Evolutionary conservation across 345 rosid species (phyloP), one percentile per base, ranked within the genome.

Genomic region (Tarenaya hassleriana): DNA sequence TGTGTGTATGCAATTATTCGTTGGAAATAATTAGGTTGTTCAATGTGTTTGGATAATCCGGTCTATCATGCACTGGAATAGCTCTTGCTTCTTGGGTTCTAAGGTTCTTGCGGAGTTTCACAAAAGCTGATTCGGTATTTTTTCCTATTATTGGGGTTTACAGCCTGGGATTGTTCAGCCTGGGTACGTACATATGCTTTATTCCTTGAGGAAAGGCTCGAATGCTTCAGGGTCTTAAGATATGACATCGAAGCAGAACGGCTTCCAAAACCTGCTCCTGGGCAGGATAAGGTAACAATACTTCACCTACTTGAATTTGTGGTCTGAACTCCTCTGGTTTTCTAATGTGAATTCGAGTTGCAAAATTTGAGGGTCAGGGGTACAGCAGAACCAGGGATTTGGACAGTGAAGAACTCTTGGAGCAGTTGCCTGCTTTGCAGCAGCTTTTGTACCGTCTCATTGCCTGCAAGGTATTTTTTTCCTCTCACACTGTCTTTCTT

Each of bases 161-260:
- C 71, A 94, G 97, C 99, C 21, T 94, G 99, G 99, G 99, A 94
- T 77, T 94, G 94, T 75, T 94, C 99, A 44, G 95, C 92, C 32
- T 94, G 99, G 99, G 97, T 84, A 24, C 97, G 97, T 49, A 82
- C 99, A 29, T 94, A 88, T 78, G 95, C 95, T 14, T 73, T 81
- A 52, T 88, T 82, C 75, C 75, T 94, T 69, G 97, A 94, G 78
- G 97, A 88, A 56, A 79, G 92, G 34, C 94, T 94, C 34, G 96
- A 88, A 75, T 94, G 97, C 68, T 88, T 94, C 58, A 83, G 80
- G 79, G 74, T 80, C 60, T 63, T 94, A 15, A 88, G 73, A 69
- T 88, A 94, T 76, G 99, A 94, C 56, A 84, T 88, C 56, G 99
- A 88, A 64, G 94, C 92, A 15, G 95, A 88, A 62, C 89, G 89